Evolutionary conservation across 805 yeast species (phyloP).

Genomic region (Monosporozyma servazzii): DNA sequence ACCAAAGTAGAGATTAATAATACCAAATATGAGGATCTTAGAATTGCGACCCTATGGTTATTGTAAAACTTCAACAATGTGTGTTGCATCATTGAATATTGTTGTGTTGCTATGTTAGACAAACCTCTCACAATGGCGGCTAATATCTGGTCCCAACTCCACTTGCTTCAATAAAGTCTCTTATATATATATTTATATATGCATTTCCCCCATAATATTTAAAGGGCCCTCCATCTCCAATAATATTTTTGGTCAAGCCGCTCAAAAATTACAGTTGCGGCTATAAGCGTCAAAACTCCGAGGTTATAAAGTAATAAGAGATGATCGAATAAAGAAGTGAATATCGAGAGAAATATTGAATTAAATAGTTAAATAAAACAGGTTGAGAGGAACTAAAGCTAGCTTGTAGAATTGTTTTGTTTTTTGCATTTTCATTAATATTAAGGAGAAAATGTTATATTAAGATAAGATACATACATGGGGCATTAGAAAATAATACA

Average conservation of each 20-base stretch:
- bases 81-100: not conserved
- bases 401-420: no score
- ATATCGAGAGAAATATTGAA: no score
- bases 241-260: not conserved
- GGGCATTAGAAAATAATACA: no score
- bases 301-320: not conserved
- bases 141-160: not conserved
- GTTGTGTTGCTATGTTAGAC: not conserved
- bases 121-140: not conserved
- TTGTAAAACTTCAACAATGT: constrained; percentile 14
- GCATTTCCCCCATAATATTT: not conserved
- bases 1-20: constrained; percentile 19
- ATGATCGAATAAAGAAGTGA: no score
- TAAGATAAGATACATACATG: no score
- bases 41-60: constrained; percentile 21
- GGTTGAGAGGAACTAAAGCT: no score
- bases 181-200: not conserved
- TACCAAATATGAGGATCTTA: constrained; percentile 24
- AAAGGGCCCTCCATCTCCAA: not conserved
- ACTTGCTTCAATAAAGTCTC: not conserved
- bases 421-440: no score
- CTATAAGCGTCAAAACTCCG: not conserved
- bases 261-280: not conserved
- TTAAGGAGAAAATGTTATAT: no score
- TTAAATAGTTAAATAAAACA: no score